Base-by-base conservation (phyloP, 768 basidiomycete genomes). In the Pisolithus orientalis region DNA sequence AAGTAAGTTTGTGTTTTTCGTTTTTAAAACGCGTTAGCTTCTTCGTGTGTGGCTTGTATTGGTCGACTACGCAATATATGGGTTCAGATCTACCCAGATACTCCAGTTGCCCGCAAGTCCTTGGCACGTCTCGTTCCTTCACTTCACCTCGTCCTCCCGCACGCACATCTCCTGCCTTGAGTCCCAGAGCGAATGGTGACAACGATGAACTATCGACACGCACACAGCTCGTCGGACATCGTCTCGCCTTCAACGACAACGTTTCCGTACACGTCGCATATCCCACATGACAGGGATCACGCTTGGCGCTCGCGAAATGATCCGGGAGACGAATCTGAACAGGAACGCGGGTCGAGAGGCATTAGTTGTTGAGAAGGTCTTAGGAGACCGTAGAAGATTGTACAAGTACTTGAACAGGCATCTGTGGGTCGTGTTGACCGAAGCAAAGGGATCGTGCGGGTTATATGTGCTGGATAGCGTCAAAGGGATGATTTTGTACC, bases 401-500 rank as follows among this genome's bases (percentile, higher is more conserved):
- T 95, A 96, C 76, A 97, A 97, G 70, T 95, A 96, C 62, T 77
- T 97, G 54, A 95, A 95, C 65, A 87, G 86, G 7, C 83, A 90
- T 59, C 59, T 94, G 32, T 74, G 85, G 46, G 79, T 81, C 7
- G 72, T 91, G 37, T 69, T 85, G 29, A 90, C 90, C 6, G 67
- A 73, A 13, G 65, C 73, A 25, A 47, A 5, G 25, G 21, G 43
- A 1, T 66, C 59, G 2, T 91, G 89, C 62, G 79, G 80, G 0
- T 60, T 97, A 13, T 87, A 90, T 61, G 66, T 96, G 4, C 64
- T 95, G n/a, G 92, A 97, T 61, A 75, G 76, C 0, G 79, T 78
- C 44, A 91, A 90, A 58, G 94, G 94, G 1, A 83, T 77, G 1
- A 70, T 88, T 14, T 57, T 94, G 2, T 93, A 94, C 66, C 78